Evolutionary conservation across 2,329 filamentous ascomycete species (phyloP), one percentile per base, ranked within the genome.

Genomic region (Cordyceps militaris): DNA sequence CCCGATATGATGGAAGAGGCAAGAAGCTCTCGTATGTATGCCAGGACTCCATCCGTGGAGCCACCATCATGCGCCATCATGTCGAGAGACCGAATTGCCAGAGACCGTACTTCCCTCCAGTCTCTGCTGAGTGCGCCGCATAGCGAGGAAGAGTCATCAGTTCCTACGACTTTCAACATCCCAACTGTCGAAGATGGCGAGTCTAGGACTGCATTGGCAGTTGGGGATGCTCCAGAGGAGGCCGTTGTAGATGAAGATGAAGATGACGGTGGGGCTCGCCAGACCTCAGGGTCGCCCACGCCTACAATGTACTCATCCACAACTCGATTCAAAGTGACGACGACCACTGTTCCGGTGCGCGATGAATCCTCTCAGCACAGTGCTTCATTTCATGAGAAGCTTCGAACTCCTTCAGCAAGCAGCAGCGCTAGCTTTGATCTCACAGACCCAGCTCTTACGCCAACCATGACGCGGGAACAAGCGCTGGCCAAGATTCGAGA

Each of bases 401-500:
- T 78, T 13, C 74, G 74, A 51, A 79, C 77, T 1, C 77, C 76
- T 1, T 76, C 73, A 4, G 68, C 66, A 44, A 69, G 67, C 48
- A 73, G 70, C 62, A 69, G 63, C 58, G 67, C 63, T 54, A 73
- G 69, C 56, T 84, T 83, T 63, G 81, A 84, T 67, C 66, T 74
- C 42, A 79, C 72, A 60, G 80, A 84, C 66, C 80, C 81, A 21
- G 82, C 82, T 10, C 69, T 86, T 60, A 85, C 80, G 43, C 82
- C 83, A 5, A 87, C 84, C 40, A 84, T 87, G 81, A 83, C 83
- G 26, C 79, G 89, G 56, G 89, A 91, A 69, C 79, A 91, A 70
- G 88, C 88, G 3, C 78, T 93, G 16, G 86, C 86, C 57, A 84
- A 86, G 68, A 92, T 93, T 63, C 80, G 85, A 55, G 85, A 89